These are phyloP conservation scores for Ogataea thermomethanolica DNA, from an alignment of 805 yeast genomes.

Conservation along the genomic window DNA sequence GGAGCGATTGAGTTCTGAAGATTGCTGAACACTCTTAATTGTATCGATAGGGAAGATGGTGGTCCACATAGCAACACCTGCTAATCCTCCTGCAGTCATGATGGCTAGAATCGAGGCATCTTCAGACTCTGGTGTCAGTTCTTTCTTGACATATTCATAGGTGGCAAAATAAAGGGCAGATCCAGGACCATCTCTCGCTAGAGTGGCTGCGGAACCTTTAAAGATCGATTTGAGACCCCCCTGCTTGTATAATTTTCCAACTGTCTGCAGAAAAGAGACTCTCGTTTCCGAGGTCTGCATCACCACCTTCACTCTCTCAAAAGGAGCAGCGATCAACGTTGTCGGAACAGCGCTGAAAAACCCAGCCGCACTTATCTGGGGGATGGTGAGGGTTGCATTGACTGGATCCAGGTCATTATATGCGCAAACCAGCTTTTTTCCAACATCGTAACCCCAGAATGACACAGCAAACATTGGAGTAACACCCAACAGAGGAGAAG, in stretches of 20 bases:
- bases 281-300: conserved; percentile 60
- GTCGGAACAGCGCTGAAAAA: conserved; percentile 93
- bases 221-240: conserved; percentile 85
- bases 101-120: conserved; percentile 69
- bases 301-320: conserved; percentile 92
- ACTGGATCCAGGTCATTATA: conserved; percentile 36
- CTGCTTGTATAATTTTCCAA: conserved; percentile 62
- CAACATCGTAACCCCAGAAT: conserved; percentile 97
- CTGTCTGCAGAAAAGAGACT: conserved; percentile 53
- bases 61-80: conserved; percentile 97
- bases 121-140: conserved; percentile 48
- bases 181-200: conserved; percentile 97
- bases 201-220: conserved; percentile 87
- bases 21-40: conserved; percentile 78
- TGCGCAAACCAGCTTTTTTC: conserved; percentile 66
- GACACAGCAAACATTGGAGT: conserved; percentile 98
- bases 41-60: conserved; percentile 96
- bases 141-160: conserved; percentile 74
- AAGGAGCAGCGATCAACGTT: conserved; percentile 95
- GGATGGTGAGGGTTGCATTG: conserved; percentile 47
- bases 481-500: conserved; percentile 93
- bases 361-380: conserved; percentile 85
- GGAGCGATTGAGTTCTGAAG: conserved; percentile 51
- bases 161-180: conserved; percentile 94
- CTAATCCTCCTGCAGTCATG: conserved; percentile 88